These are phyloP conservation scores for Colletotrichum magnum DNA, from an alignment of 2,329 filamentous ascomycete species.

Conservation along the genomic window DNA sequence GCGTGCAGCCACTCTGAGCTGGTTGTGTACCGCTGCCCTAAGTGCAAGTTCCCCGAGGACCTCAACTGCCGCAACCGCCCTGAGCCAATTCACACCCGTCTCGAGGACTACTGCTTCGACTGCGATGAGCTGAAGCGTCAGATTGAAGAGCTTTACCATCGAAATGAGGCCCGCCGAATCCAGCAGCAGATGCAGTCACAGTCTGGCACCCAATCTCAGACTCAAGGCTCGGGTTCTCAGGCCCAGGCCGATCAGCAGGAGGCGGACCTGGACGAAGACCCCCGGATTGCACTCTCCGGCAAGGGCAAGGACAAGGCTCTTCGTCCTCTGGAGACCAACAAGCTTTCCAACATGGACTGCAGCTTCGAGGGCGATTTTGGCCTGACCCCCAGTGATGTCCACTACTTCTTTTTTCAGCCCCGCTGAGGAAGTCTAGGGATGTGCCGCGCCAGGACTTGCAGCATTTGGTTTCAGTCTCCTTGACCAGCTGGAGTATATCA, in stretches of 20 bases:
- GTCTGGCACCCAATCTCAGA: background rate
- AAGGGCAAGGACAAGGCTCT: slow-evolving; percentile 21
- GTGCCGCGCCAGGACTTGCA: background rate
- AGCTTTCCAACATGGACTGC: slow-evolving; percentile 39
- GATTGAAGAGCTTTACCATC: background rate
- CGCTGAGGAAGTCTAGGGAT: background rate
- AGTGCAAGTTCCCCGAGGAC: background rate
- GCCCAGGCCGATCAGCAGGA: slow-evolving; percentile 1
- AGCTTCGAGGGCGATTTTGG: slow-evolving; percentile 38
- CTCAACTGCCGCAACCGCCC: slow-evolving; percentile 7
- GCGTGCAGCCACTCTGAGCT: slow-evolving; percentile 38
- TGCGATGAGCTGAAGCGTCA: slow-evolving; percentile 23
- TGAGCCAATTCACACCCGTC: slow-evolving; percentile 14
- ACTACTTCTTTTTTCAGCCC: slow-evolving; percentile 12
- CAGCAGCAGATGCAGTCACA: slow-evolving; percentile 4
- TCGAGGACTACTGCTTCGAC: slow-evolving; percentile 41
- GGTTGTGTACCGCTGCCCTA: slow-evolving; percentile 34
- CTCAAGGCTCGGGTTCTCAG: background rate
- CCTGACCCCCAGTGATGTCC: slow-evolving; percentile 18
- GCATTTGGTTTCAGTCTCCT: background rate
- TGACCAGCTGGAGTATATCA: background rate
- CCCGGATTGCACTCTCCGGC: slow-evolving; percentile 8
- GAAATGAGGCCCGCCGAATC: slow-evolving; percentile 4
- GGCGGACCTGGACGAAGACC: slow-evolving; percentile 2
- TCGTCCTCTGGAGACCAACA: slow-evolving; percentile 38